Evolutionary conservation across 75 land plant species (phyloP), one percentile per base, ranked within the genome.

Genomic region (Cupressus sempervirens): DNA sequence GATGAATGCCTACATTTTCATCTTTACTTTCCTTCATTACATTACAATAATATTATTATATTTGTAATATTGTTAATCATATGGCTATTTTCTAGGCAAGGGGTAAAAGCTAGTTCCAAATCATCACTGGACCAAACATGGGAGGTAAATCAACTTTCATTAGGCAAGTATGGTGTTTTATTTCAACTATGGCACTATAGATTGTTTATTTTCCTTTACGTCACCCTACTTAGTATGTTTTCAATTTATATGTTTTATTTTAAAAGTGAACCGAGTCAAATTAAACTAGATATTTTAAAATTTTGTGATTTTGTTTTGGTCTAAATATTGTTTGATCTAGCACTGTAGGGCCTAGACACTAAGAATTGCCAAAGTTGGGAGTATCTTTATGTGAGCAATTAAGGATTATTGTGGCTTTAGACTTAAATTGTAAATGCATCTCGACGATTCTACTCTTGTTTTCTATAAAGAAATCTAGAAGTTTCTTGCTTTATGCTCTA

Each of bases 91-190:
- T 79, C 45, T n/a, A 98, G 99, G 92, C 93, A 0, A 91, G 99
- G 43, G 98, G 93, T 40, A 91, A 92, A 84, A 98, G 99, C 84
- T 98, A 98, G 99, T 96, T 98, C 81, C 99, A 98, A 85, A 98
- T 98, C 18, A 94, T 98, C 68, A 98, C 99, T 38, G 99, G 99
- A 41, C 99, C 99, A 72, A 98, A 98, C 85, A 98, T 98, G 99
- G 99, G 99, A 85, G 99, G 99, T 34, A 98, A 98, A 87, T 98
- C 99, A 23, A 98, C 99, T 48, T 98, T 91, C 85, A 98, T 98
- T 41, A 90, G 99, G 32, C 99, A 98, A 98, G 99, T 98, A 36
- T 29, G 65, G 48, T 75, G 56, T 54, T 53, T 82, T 48, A 35
- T 34, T 53, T 32, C 62, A 45, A 14, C 26, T 68, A 14, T 82